These are phyloP conservation scores for Rhododendron kiyosumense DNA, from an alignment of 148 eudicot species.

Conservation along the genomic window DNA sequence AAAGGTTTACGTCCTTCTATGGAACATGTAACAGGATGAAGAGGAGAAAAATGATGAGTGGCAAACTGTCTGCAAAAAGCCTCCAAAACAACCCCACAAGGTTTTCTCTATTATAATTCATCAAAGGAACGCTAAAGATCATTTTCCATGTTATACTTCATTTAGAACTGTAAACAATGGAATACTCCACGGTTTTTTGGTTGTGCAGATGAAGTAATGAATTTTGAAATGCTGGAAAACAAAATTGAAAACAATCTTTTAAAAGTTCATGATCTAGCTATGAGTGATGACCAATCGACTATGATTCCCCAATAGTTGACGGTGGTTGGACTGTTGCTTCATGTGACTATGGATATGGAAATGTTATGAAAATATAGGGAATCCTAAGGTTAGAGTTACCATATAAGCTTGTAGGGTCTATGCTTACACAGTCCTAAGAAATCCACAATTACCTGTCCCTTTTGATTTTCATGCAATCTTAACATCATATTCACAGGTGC, in stretches of 20 bases:
- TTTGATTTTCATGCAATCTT: neutral
- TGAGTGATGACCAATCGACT: neutral
- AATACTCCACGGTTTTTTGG: neutral
- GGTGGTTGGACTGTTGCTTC: neutral
- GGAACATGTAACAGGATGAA: conserved; percentile 34
- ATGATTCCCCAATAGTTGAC: neutral
- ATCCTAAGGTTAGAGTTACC: neutral
- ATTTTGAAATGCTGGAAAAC: neutral
- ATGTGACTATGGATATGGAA: neutral
- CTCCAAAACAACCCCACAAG: conserved; percentile 50
- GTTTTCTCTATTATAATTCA: conserved; percentile 22
- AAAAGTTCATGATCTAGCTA: neutral
- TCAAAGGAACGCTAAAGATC: neutral
- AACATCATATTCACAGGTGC: conserved; percentile 40
- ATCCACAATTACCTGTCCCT: neutral
- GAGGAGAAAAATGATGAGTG: conserved; percentile 54
- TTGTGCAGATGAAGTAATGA: neutral
- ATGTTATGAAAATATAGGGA: neutral
- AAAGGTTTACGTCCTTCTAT: conserved; percentile 1
- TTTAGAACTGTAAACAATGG: neutral
- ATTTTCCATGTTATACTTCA: neutral
- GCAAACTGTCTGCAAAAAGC: conserved; percentile 70
- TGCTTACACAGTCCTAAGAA: neutral
- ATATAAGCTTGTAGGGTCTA: neutral
- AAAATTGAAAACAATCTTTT: neutral